These are phyloP conservation scores for Ramularia endophylla DNA, from an alignment of 2,329 filamentous ascomycete species.

Conservation along the genomic window DNA sequence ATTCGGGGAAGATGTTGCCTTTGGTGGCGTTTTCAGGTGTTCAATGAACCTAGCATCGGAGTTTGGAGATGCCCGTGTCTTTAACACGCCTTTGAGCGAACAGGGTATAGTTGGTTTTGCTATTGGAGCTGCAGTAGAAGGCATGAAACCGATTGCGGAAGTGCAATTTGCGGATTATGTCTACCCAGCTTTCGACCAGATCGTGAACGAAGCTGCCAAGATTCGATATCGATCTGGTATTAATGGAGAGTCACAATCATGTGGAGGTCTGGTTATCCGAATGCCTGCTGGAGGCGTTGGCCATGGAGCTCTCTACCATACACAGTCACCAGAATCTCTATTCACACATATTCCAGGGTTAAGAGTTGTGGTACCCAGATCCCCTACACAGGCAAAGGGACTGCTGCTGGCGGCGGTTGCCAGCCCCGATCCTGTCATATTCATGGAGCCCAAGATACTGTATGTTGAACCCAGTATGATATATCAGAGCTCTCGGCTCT, in stretches of 20 bases:
- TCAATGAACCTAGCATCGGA: constrained; percentile 77
- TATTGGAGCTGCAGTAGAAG: constrained; percentile 82
- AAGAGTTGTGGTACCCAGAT: constrained; percentile 78
- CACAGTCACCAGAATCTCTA: constrained; percentile 80
- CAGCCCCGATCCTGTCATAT: constrained; percentile 79
- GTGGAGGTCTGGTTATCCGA: constrained; percentile 74
- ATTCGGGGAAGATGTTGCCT: constrained; percentile 95
- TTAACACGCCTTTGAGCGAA: constrained; percentile 92
- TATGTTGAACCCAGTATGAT: too few species aligned
- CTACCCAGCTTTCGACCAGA: constrained; percentile 86
- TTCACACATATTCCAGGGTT: constrained; percentile 86
- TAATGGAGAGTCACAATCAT: constrained; percentile 37
- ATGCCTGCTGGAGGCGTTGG: constrained; percentile 91
- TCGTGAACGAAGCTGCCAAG: constrained; percentile 91
- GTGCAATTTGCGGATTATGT: constrained; percentile 96
- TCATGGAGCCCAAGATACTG: constrained; percentile 90
- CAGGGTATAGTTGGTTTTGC: constrained; percentile 94
- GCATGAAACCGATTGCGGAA: constrained; percentile 88
- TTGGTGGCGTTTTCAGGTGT: constrained; percentile 92
- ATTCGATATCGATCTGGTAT: constrained; percentile 67
- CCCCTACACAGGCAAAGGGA: constrained; percentile 82
- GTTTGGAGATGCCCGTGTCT: constrained; percentile 82
- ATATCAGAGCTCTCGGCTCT: too few species aligned
- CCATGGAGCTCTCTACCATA: constrained; percentile 83
- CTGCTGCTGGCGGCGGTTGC: constrained; percentile 69